Evolutionary conservation across 2,329 filamentous ascomycete genomes (phyloP).

Genomic region (Pseudogymnoascus sp.): DNA sequence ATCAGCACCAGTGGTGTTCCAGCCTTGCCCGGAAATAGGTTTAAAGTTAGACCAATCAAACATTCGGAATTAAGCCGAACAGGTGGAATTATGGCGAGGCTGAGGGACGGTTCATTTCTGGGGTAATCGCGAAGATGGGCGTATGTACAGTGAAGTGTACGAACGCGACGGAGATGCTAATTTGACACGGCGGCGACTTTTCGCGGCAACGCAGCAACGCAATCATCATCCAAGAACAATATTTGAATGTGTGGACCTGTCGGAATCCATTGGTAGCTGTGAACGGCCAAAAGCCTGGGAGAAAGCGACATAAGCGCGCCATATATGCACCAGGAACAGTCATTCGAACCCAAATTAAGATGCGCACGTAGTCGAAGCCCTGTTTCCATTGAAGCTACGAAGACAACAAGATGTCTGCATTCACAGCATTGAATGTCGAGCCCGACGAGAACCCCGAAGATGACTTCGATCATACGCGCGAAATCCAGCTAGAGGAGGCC

Average conservation of each 20-base stretch:
- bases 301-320: neutral
- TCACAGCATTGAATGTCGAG: constrained; percentile 87
- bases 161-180: neutral
- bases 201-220: neutral
- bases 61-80: neutral
- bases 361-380: neutral
- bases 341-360: neutral
- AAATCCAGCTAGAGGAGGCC: constrained; percentile 88
- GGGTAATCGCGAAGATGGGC: neutral
- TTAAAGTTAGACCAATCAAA: constrained; percentile 3
- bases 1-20: neutral
- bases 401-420: constrained; percentile 38
- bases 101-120: neutral
- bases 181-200: neutral
- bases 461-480: constrained; percentile 88
- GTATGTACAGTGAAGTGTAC: constrained; percentile 1
- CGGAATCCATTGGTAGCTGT: neutral
- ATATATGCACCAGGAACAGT: neutral
- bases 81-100: neutral
- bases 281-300: too few relatives aligned
- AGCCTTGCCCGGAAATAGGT: neutral
- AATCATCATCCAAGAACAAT: neutral
- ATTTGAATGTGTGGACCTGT: neutral
- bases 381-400: neutral
- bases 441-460: constrained; percentile 84